Evolutionary conservation across 495 filamentous ascomycete species (phyloP).

Genomic region (Neurospora sp.): DNA sequence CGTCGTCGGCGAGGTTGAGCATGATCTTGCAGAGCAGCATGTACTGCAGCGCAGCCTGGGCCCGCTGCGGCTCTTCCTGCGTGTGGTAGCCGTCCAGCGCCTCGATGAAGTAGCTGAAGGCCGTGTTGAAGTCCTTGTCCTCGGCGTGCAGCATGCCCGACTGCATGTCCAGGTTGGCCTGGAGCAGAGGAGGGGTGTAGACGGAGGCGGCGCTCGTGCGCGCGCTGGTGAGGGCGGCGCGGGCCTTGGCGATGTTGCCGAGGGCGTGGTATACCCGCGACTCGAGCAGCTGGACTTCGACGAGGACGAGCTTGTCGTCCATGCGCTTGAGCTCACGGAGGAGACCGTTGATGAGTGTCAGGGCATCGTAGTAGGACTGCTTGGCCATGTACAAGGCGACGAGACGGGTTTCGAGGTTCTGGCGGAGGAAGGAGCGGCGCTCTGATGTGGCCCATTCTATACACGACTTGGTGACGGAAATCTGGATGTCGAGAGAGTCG

Average conservation of each 20-base stretch:
- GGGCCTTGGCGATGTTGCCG: slow-evolving; percentile 91
- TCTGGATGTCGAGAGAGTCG: slow-evolving; percentile 85
- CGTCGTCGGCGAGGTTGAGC: slow-evolving; percentile 93
- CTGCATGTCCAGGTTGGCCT: slow-evolving; percentile 97
- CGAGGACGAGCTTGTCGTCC: slow-evolving; percentile 95
- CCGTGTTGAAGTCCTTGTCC: slow-evolving; percentile 97
- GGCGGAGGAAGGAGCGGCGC: slow-evolving; percentile 86
- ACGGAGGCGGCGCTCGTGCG: slow-evolving; percentile 92
- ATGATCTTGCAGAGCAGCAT: slow-evolving; percentile 99
- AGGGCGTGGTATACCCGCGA: slow-evolving; percentile 95
- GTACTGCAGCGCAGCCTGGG: slow-evolving; percentile 91
- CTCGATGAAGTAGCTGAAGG: slow-evolving; percentile 98
- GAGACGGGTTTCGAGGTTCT: slow-evolving; percentile 94
- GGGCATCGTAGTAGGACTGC: slow-evolving; percentile 90
- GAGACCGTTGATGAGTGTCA: slow-evolving; percentile 90
- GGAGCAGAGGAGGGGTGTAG: slow-evolving; percentile 89
- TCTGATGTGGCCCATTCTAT: slow-evolving; percentile 98
- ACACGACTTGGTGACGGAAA: slow-evolving; percentile 88
- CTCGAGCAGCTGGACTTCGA: slow-evolving; percentile 98
- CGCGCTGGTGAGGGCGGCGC: slow-evolving; percentile 87
- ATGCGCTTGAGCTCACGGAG: slow-evolving; percentile 93
- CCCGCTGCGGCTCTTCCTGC: slow-evolving; percentile 76
- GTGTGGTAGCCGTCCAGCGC: slow-evolving; percentile 93
- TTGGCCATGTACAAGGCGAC: slow-evolving; percentile 92
- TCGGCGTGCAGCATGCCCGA: slow-evolving; percentile 97